Evolutionary conservation across 345 rosid genomes (phyloP), one percentile per base, ranked within the genome.

Genomic region (Psidium guajava): DNA sequence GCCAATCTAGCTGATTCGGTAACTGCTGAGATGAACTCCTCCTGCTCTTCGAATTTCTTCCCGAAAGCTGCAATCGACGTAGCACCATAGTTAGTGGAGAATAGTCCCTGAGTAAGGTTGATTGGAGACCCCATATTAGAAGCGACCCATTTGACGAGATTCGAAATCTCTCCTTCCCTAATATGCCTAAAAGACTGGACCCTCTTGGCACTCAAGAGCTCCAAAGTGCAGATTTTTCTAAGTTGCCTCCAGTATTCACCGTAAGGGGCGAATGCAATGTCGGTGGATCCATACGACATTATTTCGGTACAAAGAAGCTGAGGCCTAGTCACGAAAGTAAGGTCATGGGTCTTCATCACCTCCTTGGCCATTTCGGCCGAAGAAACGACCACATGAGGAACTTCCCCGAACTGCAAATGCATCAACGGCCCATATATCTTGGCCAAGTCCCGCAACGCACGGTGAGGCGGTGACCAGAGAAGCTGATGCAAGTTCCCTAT

Each of bases 401-500:
- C 69, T 58, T 86, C 87, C 20, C 91, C 91, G 6, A 89, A 87
- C 51, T 89, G 84, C 1, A 90, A 86, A 57, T 91, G 88, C 90
- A 92, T 91, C 25, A 90, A 11, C 24, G 88, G 86, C 12, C 94
- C 91, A 73, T 88, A 47, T 27, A 5, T 87, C 22, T 51, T 44
- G 27, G 92, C 88, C 85, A 90, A 84, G 22, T 89, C 86, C 59
- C 82, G 55, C 14, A 89, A 52, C 52, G 21, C 9, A 2, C 36
- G 88, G 21, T 90, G 91, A 21, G 88, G 89, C 13, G 27, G 82
- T 6, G 89, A 55, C 28, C 88, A 59, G 15, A 20, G 53, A 8
- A 90, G 85, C 42, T 86, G 88, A 64, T 87, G 92, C 56, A 90
- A 7, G 82, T 87, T 90, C 12, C 91, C 91, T 6, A 90, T 85